phyloP scores from a whole-genome alignment of 2,329 filamentous ascomycete genomes.

The Diaporthe citriasiana region DNA sequence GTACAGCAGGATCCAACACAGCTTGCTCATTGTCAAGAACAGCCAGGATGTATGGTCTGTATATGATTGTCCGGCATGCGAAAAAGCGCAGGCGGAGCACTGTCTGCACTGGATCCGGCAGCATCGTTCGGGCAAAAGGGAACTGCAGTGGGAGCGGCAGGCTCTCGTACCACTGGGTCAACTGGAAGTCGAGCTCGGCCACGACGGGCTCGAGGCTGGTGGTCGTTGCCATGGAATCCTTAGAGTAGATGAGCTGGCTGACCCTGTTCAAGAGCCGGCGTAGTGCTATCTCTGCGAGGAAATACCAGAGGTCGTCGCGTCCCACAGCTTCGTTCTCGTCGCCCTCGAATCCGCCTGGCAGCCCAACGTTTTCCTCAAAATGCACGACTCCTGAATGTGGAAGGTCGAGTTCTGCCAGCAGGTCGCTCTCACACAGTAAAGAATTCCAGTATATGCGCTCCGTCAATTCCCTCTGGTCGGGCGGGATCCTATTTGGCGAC shows the following conservation, averaged over 20 bases:
- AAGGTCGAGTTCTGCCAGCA: conserved; percentile 83
- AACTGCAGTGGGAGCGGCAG: conserved; percentile 83
- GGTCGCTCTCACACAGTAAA: conserved; percentile 83
- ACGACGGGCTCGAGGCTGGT: conserved; percentile 83
- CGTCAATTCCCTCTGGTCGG: conserved; percentile 78
- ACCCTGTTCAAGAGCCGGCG: conserved; percentile 83
- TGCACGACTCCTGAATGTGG: conserved; percentile 87
- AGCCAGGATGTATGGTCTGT: conserved; percentile 84
- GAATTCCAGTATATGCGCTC: conserved; percentile 90
- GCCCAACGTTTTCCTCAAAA: conserved; percentile 83
- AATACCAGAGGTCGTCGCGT: conserved; percentile 87
- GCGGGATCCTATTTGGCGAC: conserved; percentile 78
- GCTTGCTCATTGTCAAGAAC: conserved; percentile 84
- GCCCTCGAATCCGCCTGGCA: conserved; percentile 84
- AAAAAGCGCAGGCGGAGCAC: conserved; percentile 85
- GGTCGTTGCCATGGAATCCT: conserved; percentile 78
- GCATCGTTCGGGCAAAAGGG: conserved; percentile 75
- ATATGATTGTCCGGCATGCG: conserved; percentile 88
- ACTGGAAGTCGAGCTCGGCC: conserved; percentile 84
- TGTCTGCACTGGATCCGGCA: conserved; percentile 82
- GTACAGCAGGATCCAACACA: conserved; percentile 78
- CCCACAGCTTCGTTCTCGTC: conserved; percentile 75
- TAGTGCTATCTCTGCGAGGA: conserved; percentile 85
- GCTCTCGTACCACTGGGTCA: conserved; percentile 88
- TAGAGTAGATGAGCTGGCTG: conserved; percentile 84